Conservation (phyloP, 495 filamentous ascomycete species). For the Penicillium robsamsonii region DNA sequence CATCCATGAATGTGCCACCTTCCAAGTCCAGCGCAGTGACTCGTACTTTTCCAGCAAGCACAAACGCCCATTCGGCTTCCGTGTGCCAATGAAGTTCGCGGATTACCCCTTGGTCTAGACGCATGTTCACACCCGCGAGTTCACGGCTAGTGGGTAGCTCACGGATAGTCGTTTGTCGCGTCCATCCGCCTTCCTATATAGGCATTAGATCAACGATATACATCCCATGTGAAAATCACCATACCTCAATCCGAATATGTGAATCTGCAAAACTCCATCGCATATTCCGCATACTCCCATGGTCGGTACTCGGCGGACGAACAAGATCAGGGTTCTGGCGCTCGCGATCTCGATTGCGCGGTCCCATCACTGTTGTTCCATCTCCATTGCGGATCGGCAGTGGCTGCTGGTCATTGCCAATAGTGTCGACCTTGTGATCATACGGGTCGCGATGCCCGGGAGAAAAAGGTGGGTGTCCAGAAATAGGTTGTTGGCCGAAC, state of each 20-base stretch:
- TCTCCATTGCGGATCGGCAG: constrained; percentile 64
- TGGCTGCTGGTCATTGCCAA: constrained; percentile 57
- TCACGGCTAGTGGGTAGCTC: constrained; percentile 59
- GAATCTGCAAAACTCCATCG: constrained; percentile 68
- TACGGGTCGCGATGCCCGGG: constrained; percentile 45
- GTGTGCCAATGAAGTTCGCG: constrained; percentile 74
- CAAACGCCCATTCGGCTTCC: constrained; percentile 68
- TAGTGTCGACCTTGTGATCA: constrained; percentile 53
- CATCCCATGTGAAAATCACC: background rate
- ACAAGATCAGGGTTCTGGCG: constrained; percentile 63
- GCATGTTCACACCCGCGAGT: constrained; percentile 67
- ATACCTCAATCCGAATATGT: constrained; percentile 62
- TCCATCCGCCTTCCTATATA: constrained; percentile 63
- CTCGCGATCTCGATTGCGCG: constrained; percentile 61
- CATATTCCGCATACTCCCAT: constrained; percentile 61
- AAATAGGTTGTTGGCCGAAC: constrained; percentile 1
- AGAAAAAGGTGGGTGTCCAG: constrained; percentile 30
- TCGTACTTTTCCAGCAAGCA: constrained; percentile 47
- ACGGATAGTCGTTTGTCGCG: constrained; percentile 61
- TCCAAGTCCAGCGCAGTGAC: constrained; percentile 67
- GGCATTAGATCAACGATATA: background rate
- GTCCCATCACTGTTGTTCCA: constrained; percentile 61
- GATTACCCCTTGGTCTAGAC: constrained; percentile 63
- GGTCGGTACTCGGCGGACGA: constrained; percentile 63
- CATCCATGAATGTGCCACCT: constrained; percentile 66